Base-by-base conservation (phyloP, 371 early-diverging fungal genomes). In the Syncephalastrum sp. region DNA sequence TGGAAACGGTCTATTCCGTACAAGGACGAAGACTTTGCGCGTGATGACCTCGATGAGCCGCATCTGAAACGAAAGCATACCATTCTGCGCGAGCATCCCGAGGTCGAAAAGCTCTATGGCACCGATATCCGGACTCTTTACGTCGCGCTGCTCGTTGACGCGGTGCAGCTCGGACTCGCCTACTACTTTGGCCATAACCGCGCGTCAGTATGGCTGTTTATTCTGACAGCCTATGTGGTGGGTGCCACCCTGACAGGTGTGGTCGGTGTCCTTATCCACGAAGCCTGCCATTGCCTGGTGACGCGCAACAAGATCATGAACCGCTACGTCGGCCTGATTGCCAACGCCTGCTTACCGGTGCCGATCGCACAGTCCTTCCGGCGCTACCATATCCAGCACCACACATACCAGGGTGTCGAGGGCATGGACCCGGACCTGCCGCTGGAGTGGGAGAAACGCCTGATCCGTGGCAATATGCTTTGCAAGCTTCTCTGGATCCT, bases 381-480 rank as follows among this genome's bases (percentile, higher is more conserved):
- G 56, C 87, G 95, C 5, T 96, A 96, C 71, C 99, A 98, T 70
- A 83, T 96, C 50, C 93, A 95, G 69, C 99, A 98, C 72, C 99
- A 98, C 75, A 87, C 91, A 12, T 96, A 88, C 83, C 95, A 94
- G 72, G 98, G 98, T 43, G 96, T 97, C 13, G 84, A 88, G 17
- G 97, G 93, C n/a, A 86, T 86, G 64, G 98, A 98, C 65, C 93
- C 96, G 46, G 99, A 98, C 67, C 83, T 98, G 29, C 99, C 98
- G 4, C 74, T 94, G 21, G 87, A 90, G 41, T 87, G 93, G 84
- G 95, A 97, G 75, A 82, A 82, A 60, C 76, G 78, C 47, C 67
- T 97, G 61, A 86, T 98, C 49, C 76, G 77, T 14, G 89, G 90
- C 53, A 91, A 90, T 72, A 77, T 85, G 3, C 57, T 91, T 15